Conservation (phyloP, 345 rosid genomes). For the Syzygium aromaticum region DNA sequence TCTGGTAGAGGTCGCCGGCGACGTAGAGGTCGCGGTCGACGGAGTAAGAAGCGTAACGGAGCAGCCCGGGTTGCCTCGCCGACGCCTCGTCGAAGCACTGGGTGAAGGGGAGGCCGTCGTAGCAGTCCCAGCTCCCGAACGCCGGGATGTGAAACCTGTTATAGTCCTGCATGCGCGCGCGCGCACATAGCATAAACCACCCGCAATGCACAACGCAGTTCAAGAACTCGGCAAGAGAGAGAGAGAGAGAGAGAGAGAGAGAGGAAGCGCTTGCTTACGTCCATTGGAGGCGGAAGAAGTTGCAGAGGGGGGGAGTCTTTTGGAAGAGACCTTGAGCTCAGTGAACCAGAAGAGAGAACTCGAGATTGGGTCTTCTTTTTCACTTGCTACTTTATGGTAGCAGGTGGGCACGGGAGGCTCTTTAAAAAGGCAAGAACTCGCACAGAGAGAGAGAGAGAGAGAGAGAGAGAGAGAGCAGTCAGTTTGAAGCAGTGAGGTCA, state of each 20-base stretch:
- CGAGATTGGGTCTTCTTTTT: background rate
- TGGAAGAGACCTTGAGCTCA: background rate
- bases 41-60: constrained; percentile 64
- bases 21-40: constrained; percentile 83
- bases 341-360: background rate
- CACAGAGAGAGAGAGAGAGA: constrained; percentile 1
- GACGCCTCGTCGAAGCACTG: constrained; percentile 89
- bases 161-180: background rate
- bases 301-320: background rate
- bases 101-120: constrained; percentile 73
- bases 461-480: background rate
- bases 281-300: background rate
- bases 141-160: constrained; percentile 76
- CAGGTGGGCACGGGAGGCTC: background rate
- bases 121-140: constrained; percentile 99
- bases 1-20: constrained; percentile 82
- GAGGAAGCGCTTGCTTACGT: background rate
- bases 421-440: background rate
- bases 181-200: background rate
- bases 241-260: background rate
- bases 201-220: background rate
- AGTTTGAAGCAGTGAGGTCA: background rate
- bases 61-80: constrained; percentile 53
- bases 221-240: background rate
- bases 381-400: background rate